Evolutionary conservation across 192 early-diverging fungal genomes (phyloP).

Genomic region (Coemansia sp.): DNA sequence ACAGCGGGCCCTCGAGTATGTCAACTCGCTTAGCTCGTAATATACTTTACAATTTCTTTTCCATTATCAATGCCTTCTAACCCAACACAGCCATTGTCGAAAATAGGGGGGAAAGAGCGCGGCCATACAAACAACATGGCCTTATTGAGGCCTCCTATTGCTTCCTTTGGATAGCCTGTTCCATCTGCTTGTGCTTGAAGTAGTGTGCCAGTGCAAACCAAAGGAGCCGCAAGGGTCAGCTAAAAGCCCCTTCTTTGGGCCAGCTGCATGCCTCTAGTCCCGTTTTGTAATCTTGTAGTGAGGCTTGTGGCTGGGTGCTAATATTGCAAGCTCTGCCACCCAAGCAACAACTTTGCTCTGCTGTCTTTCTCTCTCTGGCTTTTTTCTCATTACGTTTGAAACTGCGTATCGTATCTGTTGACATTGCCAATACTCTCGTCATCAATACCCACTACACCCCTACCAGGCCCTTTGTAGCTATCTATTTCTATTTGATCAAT

Average conservation of each 20-base stretch:
- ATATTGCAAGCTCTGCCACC: background rate
- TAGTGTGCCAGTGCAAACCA: background rate
- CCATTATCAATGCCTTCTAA: background rate
- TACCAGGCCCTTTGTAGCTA: background rate
- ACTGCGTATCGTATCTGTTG: constrained; percentile 3
- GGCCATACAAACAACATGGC: background rate
- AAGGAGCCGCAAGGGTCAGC: background rate
- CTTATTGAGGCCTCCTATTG: background rate
- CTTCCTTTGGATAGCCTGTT: background rate
- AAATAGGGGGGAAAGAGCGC: too few species aligned
- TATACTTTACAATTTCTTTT: background rate
- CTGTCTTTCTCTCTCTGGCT: background rate
- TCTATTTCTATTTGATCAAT: background rate
- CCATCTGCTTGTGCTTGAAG: background rate
- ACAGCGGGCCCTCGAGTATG: constrained; percentile 79
- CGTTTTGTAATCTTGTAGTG: background rate
- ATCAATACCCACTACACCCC: background rate
- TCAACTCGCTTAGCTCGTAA: constrained; percentile 50
- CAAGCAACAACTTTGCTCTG: background rate
- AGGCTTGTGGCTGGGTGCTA: constrained; percentile 10
- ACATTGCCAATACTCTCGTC: background rate
- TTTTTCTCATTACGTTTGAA: background rate
- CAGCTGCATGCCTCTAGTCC: background rate
- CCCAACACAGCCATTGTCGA: too few species aligned
- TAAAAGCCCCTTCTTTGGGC: background rate